These are phyloP conservation scores for Tetraselmis striata DNA, from an alignment of 139 green algal genomes.

Conservation along the genomic window DNA sequence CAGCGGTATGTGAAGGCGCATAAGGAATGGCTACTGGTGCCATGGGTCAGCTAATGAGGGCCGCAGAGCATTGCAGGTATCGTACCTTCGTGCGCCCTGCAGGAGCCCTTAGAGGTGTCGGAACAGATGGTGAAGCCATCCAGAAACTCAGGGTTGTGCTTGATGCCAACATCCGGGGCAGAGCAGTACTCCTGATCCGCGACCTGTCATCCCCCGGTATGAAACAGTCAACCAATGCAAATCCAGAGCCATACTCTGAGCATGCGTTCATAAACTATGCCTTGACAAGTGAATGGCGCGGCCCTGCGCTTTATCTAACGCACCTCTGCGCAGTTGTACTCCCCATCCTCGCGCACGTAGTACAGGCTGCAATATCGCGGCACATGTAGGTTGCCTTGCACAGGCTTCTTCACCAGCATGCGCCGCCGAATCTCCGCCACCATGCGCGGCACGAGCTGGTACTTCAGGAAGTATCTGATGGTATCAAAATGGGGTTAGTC, in stretches of 20 bases:
- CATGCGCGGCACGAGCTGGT: neutral
- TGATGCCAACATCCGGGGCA: neutral
- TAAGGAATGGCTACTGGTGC: too few species aligned
- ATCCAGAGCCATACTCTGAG: too few species aligned
- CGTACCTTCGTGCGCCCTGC: neutral
- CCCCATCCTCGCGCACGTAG: neutral
- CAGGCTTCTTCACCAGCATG: neutral
- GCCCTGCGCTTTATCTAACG: too few species aligned
- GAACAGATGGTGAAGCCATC: neutral
- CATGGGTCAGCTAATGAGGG: too few species aligned
- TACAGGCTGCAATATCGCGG: neutral
- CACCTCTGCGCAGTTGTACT: neutral
- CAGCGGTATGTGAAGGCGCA: too few species aligned
- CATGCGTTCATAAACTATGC: too few species aligned
- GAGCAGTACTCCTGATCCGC: neutral
- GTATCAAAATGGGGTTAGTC: too few species aligned
- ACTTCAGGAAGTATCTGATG: neutral
- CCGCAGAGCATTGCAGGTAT: too few species aligned
- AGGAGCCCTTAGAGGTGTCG: neutral
- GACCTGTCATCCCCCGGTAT: too few species aligned
- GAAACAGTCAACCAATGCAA: too few species aligned
- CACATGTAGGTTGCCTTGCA: neutral
- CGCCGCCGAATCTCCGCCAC: neutral
- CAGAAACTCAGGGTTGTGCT: neutral
- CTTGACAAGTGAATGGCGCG: too few species aligned